These are phyloP conservation scores for Neoascochyta sp. DNA, from an alignment of 2,329 filamentous ascomycete species.

Conservation along the genomic window DNA sequence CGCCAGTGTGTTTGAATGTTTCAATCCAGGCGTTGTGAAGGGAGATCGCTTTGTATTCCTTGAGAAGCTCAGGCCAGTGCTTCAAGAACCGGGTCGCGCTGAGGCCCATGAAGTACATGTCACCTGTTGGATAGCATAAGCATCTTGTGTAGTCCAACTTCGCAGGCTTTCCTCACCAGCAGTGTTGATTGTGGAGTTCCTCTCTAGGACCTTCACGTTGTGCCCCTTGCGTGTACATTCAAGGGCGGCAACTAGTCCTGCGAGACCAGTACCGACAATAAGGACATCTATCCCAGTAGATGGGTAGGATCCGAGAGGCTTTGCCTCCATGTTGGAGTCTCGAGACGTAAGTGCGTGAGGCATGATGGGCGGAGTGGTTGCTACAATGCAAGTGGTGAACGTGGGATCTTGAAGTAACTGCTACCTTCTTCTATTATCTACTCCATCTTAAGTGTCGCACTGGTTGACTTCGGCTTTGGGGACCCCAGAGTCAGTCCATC, in stretches of 20 bases:
- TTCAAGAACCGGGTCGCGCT: conserved; percentile 54
- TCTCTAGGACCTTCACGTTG: conserved; percentile 41
- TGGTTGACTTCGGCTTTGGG: conserved; percentile 16
- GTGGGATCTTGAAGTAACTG: too few species aligned
- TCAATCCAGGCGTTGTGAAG: conserved; percentile 55
- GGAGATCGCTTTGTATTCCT: conserved; percentile 51
- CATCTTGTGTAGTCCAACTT: too few species aligned
- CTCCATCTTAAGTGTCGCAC: conserved; percentile 14
- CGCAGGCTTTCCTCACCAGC: conserved; percentile 41
- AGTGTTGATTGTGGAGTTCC: conserved; percentile 50
- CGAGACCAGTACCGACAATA: conserved; percentile 40
- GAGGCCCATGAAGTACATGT: conserved; percentile 60
- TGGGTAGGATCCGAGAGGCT: conserved; percentile 52
- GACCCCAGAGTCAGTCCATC: conserved; percentile 15
- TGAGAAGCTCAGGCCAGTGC: conserved; percentile 53
- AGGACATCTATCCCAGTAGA: conserved; percentile 41
- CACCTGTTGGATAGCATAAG: conserved; percentile 40
- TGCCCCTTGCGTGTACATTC: conserved; percentile 42
- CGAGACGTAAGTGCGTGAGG: conserved; percentile 45
- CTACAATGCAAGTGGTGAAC: too few species aligned
- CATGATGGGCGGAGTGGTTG: too few species aligned
- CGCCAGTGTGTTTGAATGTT: conserved; percentile 53
- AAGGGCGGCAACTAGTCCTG: conserved; percentile 38
- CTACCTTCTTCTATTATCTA: too few species aligned
- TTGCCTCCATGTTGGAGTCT: conserved; percentile 46